Evolutionary conservation across 169 alveolate species (phyloP).

Genomic region (Fabrea salina): DNA sequence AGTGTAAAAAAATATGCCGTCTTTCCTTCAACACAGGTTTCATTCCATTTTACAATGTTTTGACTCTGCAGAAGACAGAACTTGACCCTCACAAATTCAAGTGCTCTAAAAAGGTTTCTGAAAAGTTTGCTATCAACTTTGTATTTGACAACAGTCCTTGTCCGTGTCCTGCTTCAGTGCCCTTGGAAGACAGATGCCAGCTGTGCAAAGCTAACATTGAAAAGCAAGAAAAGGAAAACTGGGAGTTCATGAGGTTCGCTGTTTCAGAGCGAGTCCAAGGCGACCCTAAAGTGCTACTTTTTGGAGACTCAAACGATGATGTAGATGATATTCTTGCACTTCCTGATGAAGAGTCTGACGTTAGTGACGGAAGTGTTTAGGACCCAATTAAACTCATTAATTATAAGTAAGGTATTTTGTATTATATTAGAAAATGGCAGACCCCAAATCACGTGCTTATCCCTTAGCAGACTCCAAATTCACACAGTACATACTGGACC

Average conservation of each 20-base stretch:
- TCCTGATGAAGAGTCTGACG: background rate
- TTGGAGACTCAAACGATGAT: slow-evolving; percentile 29
- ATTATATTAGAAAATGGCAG: slow-evolving; percentile 28
- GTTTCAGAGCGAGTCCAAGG: slow-evolving; percentile 13
- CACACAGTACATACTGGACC: slow-evolving; percentile 69
- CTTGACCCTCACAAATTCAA: slow-evolving; percentile 9
- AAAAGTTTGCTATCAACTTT: slow-evolving; percentile 5
- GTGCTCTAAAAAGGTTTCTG: background rate
- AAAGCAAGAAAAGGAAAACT: background rate
- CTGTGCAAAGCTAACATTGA: slow-evolving; percentile 1
- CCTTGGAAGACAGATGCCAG: slow-evolving; percentile 31
- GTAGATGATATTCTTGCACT: background rate
- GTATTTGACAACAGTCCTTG: slow-evolving; percentile 26
- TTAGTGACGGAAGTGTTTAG: no score
- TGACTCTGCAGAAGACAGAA: background rate
- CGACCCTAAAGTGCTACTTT: slow-evolving; percentile 37
- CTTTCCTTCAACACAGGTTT: slow-evolving; percentile 61
- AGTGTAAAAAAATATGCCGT: slow-evolving; percentile 44
- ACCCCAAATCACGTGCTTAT: slow-evolving; percentile 33
- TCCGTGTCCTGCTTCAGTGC: slow-evolving; percentile 30
- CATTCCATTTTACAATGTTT: slow-evolving; percentile 18
- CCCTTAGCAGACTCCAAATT: slow-evolving; percentile 55
- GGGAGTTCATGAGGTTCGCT: slow-evolving; percentile 18
- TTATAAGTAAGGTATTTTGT: no score
- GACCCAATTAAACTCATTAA: no score